Conservation (phyloP, 2,329 filamentous ascomycete species). For the Alternaria sp. region DNA sequence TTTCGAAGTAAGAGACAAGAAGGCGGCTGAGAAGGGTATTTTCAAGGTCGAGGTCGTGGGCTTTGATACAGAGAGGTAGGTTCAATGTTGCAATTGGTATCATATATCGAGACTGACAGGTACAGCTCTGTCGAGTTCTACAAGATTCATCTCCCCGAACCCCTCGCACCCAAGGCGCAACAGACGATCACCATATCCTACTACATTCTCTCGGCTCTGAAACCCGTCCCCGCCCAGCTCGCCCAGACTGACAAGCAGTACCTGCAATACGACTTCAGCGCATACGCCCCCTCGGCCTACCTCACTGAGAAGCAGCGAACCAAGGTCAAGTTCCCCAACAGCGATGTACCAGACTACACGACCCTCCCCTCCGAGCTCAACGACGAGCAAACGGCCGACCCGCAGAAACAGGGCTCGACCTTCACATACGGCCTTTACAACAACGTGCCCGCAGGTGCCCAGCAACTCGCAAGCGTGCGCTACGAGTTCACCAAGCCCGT, state of each 20-base stretch:
- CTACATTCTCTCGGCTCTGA: slow-evolving; percentile 79
- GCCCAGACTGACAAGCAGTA: slow-evolving; percentile 87
- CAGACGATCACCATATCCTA: slow-evolving; percentile 89
- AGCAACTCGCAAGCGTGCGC: slow-evolving; percentile 77
- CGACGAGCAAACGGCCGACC: slow-evolving; percentile 69
- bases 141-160: slow-evolving; percentile 77
- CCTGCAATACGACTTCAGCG: slow-evolving; percentile 84
- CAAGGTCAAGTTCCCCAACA: slow-evolving; percentile 85
- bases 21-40: slow-evolving; percentile 70
- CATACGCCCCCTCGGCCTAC: slow-evolving; percentile 85
- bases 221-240: slow-evolving; percentile 81
- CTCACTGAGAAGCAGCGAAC: slow-evolving; percentile 93
- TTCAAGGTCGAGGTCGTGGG: slow-evolving; percentile 76
- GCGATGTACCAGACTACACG: slow-evolving; percentile 85
- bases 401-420: slow-evolving; percentile 83
- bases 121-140: slow-evolving; percentile 71
- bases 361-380: slow-evolving; percentile 68
- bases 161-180: slow-evolving; percentile 78
- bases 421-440: slow-evolving; percentile 91
- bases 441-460: slow-evolving; percentile 78
- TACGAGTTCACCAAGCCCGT: slow-evolving; percentile 97
- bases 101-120: slow-evolving; percentile 8
- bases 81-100: not conserved
- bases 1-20: slow-evolving; percentile 92
- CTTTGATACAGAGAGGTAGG: slow-evolving; percentile 63